Base-by-base conservation (phyloP, 2,329 filamentous ascomycete genomes). In the Claviceps monticola region DNA sequence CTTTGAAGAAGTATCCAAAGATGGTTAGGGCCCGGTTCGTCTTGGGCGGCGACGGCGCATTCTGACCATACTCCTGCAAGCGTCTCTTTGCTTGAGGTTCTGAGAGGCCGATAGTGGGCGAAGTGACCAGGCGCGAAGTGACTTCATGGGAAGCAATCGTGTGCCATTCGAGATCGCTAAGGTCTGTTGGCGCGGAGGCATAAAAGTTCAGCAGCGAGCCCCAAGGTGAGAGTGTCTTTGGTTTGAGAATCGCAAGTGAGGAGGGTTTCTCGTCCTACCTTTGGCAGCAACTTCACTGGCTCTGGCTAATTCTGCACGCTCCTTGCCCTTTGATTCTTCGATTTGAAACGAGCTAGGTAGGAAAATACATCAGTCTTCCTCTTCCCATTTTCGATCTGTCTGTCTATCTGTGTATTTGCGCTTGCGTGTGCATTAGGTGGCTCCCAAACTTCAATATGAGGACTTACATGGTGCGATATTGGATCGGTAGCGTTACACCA, bases 1-100 rank as follows among this genome's bases (percentile, higher is more conserved):
- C 86, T 56, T 82, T 83, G 68, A 88, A 88, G 59, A 89, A 81
- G 66, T 90, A 90, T 17, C 78, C 78, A 37, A 83, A 66, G 5
- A 81, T 73, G 54, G 78, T 79, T 44, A 71, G 70, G 45, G 80
- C 63, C 56, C 75, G 73, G 54, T 75, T 76, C 4, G 80, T 83
- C 14, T 81, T 79, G 1, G 84, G 80, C 3, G 80, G 75, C 4
- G 83, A 80, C 4, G 82, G 82, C 7, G 75, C 74, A 60, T 90
- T 90, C 54, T 68, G 76, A 38, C 85, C 85, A 65, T 84, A 77
- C 60, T 84, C 72, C 44, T 69, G 70, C 6, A 78, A 62, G 39
- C 78, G 75, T 23, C 74, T 71, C 41, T 72, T 67, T 48, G 75
- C 74, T 59, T 83, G 77, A 11, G 81, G 74, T 5, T 64, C 59